Evolutionary conservation across 371 early-diverging fungal genomes (phyloP).

Genomic region (Blakeslea trispora): DNA sequence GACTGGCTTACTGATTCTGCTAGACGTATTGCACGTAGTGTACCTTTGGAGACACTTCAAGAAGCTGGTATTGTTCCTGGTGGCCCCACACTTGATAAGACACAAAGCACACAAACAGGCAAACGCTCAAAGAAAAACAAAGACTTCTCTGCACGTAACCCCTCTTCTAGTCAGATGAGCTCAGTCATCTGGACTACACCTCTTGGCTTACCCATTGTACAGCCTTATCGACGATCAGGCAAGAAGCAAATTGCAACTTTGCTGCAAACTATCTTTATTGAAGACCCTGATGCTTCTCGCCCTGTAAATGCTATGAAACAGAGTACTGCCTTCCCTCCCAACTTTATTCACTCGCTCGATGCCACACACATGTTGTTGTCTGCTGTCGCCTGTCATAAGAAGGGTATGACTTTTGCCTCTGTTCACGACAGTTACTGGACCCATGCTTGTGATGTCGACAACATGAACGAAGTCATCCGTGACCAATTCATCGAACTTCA

Average conservation of each 20-base stretch:
- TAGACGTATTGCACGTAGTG: constrained; percentile 77
- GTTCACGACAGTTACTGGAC: constrained; percentile 99
- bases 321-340: constrained; percentile 96
- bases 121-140: constrained; percentile 23
- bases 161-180: constrained; percentile 67
- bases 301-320: constrained; percentile 93
- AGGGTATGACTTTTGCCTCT: constrained; percentile 86
- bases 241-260: constrained; percentile 70
- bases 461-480: constrained; percentile 84
- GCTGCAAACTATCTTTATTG: constrained; percentile 80
- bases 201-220: constrained; percentile 92
- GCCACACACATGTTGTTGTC: constrained; percentile 98
- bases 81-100: constrained; percentile 2
- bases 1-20: constrained; percentile 94
- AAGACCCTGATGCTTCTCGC: constrained; percentile 68
- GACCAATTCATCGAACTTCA: constrained; percentile 92
- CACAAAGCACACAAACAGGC: constrained; percentile 8
- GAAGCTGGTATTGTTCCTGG: constrained; percentile 39
- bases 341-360: constrained; percentile 97
- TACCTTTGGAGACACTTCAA: constrained; percentile 64
- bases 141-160: constrained; percentile 52
- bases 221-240: constrained; percentile 88
- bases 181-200: constrained; percentile 98
- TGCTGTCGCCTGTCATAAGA: constrained; percentile 82
- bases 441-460: constrained; percentile 90